phyloP scores from a whole-genome alignment of 352 stramenopile genomes.

The Phytopythium delawarense region DNA sequence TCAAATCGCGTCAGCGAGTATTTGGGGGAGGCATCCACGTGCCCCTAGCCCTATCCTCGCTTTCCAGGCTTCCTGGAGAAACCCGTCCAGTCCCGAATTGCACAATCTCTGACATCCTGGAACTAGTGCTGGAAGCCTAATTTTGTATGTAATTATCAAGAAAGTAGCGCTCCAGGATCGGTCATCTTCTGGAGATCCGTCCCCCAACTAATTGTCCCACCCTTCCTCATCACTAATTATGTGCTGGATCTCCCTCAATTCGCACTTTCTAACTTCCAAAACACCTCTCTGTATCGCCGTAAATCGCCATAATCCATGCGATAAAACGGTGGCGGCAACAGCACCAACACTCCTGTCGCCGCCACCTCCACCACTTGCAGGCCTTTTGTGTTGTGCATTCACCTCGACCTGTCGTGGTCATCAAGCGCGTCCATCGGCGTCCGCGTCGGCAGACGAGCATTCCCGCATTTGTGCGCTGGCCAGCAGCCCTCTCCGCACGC shows the following conservation, averaged over 20 bases:
- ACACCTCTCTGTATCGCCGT: neutral
- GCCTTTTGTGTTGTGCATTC: neutral
- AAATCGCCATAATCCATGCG: neutral
- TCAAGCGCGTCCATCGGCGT: neutral
- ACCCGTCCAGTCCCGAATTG: neutral
- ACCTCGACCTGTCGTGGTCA: neutral
- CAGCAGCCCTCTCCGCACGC: neutral
- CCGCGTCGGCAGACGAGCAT: neutral
- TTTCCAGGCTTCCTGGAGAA: neutral
- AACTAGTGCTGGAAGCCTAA: neutral
- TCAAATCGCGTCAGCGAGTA: conserved; percentile 7
- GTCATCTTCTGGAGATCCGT: neutral
- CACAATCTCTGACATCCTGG: neutral
- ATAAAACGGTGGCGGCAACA: neutral
- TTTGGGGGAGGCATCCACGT: neutral
- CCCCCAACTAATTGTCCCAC: neutral
- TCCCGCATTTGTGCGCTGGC: neutral
- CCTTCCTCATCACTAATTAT: neutral
- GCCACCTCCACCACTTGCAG: neutral
- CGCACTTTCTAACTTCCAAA: neutral
- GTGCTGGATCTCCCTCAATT: neutral
- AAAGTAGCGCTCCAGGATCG: neutral
- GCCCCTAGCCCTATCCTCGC: neutral
- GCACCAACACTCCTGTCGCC: neutral
- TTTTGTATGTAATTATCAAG: neutral